phyloP scores from a whole-genome alignment of 2,329 filamentous ascomycete species.

The Orbilia brochopaga region DNA sequence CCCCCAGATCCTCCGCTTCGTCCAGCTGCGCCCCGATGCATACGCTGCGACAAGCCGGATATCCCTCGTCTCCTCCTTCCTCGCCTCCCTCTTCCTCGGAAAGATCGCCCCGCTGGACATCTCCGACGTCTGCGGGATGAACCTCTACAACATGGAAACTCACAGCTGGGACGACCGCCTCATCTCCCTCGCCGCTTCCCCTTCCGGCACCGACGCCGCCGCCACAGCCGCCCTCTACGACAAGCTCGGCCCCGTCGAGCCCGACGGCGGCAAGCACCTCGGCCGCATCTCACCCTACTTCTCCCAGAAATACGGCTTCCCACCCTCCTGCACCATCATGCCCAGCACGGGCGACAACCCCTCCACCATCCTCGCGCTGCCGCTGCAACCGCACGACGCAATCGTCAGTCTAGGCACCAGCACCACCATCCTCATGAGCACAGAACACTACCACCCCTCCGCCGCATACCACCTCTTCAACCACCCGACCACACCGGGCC shows the following conservation, averaged over 20 bases:
- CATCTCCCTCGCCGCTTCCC: slow-evolving; percentile 71
- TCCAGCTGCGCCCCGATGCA: slow-evolving; percentile 76
- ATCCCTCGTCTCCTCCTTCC: slow-evolving; percentile 91
- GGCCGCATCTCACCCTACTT: slow-evolving; percentile 81
- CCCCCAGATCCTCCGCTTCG: slow-evolving; percentile 91
- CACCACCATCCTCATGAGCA: slow-evolving; percentile 97
- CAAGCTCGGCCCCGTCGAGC: slow-evolving; percentile 80
- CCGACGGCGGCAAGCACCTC: slow-evolving; percentile 79
- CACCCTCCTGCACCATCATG: slow-evolving; percentile 71
- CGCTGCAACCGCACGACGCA: slow-evolving; percentile 83
- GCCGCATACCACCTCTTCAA: slow-evolving; percentile 97
- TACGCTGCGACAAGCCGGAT: slow-evolving; percentile 83
- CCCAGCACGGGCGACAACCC: slow-evolving; percentile 97
- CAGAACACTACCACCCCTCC: slow-evolving; percentile 85
- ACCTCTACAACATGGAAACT: slow-evolving; percentile 85
- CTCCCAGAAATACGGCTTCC: slow-evolving; percentile 76
- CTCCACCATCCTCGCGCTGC: slow-evolving; percentile 88
- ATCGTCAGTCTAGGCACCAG: slow-evolving; percentile 95
- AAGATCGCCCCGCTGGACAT: slow-evolving; percentile 87
- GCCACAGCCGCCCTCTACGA: slow-evolving; percentile 70
- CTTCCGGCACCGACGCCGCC: slow-evolving; percentile 61
- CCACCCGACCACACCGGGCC: slow-evolving; percentile 83
- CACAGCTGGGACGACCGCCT: slow-evolving; percentile 76
- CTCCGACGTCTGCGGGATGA: slow-evolving; percentile 94
- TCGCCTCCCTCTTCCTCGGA: slow-evolving; percentile 88